Percentiles rank a stretch among this genome's conserved stretches.
Evolutionary conservation across 208 protist species (phyloP).

Genomic region (Acanthamoeba healyi): DNA sequence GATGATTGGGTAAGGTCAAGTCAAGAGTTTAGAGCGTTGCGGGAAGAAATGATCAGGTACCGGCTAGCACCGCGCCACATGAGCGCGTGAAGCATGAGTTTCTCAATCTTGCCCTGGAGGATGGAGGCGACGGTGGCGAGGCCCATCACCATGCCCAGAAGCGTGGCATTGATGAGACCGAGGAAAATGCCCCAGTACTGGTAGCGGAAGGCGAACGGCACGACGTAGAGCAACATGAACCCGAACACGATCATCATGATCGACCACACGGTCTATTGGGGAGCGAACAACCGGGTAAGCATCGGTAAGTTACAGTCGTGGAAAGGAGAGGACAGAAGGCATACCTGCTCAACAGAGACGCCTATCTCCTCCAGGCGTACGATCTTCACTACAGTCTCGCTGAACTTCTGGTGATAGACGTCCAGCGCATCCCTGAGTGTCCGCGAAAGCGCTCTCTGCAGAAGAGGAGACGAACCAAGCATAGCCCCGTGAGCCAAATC

Average conservation of each 20-base stretch:
- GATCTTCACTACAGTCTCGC: conserved; percentile 94
- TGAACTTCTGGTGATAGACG: conserved; percentile 94
- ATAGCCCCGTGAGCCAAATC: too few species aligned
- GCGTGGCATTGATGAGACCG: conserved; percentile 92
- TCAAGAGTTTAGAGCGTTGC: neutral
- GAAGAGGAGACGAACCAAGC: conserved; percentile 43
- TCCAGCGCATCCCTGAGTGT: conserved; percentile 95
- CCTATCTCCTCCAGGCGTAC: conserved; percentile 94
- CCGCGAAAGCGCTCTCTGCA: conserved; percentile 88
- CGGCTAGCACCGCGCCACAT: conserved; percentile 92
- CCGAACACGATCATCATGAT: conserved; percentile 92
- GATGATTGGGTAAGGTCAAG: neutral
- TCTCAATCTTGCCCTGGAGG: conserved; percentile 91
- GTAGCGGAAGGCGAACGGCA: conserved; percentile 95
- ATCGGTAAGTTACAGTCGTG: neutral
- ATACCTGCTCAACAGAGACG: conserved; percentile 88
- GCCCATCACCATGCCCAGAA: conserved; percentile 95
- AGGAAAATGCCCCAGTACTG: conserved; percentile 94
- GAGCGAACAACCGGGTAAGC: neutral
- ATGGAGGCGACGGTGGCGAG: conserved; percentile 93
- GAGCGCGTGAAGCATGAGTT: conserved; percentile 89
- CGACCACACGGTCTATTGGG: conserved; percentile 82
- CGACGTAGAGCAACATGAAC: conserved; percentile 96
- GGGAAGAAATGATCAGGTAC: neutral
- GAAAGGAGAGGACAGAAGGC: neutral